phyloP scores from a whole-genome alignment of 2,329 filamentous ascomycete genomes.

The Colletotrichum sp. region DNA sequence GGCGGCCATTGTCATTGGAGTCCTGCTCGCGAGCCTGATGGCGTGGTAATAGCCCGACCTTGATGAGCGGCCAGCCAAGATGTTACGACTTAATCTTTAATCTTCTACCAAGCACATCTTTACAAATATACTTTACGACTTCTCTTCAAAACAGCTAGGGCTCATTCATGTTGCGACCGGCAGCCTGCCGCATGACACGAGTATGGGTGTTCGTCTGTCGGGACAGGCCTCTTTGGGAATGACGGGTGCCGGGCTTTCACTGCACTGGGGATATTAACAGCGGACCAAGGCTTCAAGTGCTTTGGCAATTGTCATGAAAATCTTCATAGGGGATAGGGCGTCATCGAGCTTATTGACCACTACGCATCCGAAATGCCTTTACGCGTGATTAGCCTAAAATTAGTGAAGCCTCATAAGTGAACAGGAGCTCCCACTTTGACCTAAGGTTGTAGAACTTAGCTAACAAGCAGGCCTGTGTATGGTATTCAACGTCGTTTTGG shows the following conservation, averaged over 20 bases:
- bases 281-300: neutral
- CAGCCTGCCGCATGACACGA: neutral
- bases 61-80: neutral
- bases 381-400: neutral
- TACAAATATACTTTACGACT: neutral
- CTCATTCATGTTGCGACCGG: neutral
- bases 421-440: rapidly evolving
- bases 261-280: neutral
- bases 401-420: neutral
- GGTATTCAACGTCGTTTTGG: rapidly evolving
- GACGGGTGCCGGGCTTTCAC: neutral
- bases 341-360: neutral
- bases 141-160: neutral
- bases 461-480: rapidly evolving
- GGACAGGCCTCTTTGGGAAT: neutral
- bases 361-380: neutral
- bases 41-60: neutral
- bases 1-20: neutral
- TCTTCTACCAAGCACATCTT: neutral
- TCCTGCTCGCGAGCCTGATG: conserved; percentile 8
- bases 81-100: neutral
- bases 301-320: neutral
- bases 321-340: neutral
- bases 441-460: neutral
- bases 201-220: neutral